phyloP scores from a whole-genome alignment of 1,139 yeast genomes.

The Saccharomyces hybrid region DNA sequence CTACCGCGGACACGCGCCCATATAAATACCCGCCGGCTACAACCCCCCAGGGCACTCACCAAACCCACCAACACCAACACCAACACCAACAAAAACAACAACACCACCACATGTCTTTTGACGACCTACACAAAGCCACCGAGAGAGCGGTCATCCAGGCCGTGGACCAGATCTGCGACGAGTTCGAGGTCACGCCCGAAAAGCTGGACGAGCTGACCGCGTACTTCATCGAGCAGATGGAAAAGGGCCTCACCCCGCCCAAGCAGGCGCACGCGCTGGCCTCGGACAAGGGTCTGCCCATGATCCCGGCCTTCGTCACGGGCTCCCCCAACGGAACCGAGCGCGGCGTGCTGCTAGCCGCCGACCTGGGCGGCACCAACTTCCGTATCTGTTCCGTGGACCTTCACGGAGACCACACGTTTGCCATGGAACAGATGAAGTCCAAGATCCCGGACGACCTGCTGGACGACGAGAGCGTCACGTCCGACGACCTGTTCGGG shows the following conservation, averaged over 20 bases:
- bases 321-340: slow-evolving; percentile 76
- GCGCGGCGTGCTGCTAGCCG: slow-evolving; percentile 68
- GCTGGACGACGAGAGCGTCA: slow-evolving; percentile 42
- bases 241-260: slow-evolving; percentile 42
- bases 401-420: slow-evolving; percentile 74
- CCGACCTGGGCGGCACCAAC: slow-evolving; percentile 84
- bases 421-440: slow-evolving; percentile 62
- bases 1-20: not conserved
- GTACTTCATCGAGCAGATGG: slow-evolving; percentile 56
- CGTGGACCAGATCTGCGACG: slow-evolving; percentile 45
- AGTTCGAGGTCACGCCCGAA: slow-evolving; percentile 48
- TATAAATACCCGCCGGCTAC: not conserved
- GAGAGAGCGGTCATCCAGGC: slow-evolving; percentile 20
- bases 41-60: not conserved
- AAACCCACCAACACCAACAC: not conserved
- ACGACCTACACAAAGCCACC: slow-evolving; percentile 21
- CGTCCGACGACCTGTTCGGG: slow-evolving; percentile 53
- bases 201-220: slow-evolving; percentile 52
- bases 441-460: slow-evolving; percentile 64
- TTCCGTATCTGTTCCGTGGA: slow-evolving; percentile 81
- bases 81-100: not conserved
- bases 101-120: slow-evolving; percentile 23
- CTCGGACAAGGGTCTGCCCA: slow-evolving; percentile 52
- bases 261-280: slow-evolving; percentile 32
- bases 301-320: slow-evolving; percentile 84